A percentile compares a stretch with the other conserved stretches of the same genome.
Conservation (phyloP, 2,329 filamentous ascomycete genomes). For the Claviceps monticola region DNA sequence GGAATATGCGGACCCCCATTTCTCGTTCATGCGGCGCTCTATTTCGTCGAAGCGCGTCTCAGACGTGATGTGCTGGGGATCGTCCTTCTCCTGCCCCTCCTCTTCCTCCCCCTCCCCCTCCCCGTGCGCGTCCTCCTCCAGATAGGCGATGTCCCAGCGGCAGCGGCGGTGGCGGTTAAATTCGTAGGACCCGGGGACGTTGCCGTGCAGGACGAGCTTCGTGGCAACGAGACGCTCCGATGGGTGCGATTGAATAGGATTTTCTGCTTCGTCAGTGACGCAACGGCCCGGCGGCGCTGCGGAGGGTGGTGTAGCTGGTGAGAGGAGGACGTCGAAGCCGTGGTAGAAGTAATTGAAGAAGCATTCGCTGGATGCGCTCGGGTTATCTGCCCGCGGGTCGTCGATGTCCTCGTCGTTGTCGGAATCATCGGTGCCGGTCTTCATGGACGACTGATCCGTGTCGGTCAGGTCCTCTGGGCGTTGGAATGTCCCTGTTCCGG, state of each 20-base stretch:
- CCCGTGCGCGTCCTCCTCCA: conserved; percentile 13
- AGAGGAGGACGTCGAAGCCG: conserved; percentile 88
- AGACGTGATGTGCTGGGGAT: conserved; percentile 43
- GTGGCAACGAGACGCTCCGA: conserved; percentile 66
- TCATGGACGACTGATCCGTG: conserved; percentile 61
- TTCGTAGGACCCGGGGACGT: conserved; percentile 88
- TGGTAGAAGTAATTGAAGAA: conserved; percentile 98
- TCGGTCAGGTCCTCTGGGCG: conserved; percentile 48
- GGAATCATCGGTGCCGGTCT: conserved; percentile 56
- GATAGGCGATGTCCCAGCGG: conserved; percentile 64
- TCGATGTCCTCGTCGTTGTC: conserved; percentile 44
- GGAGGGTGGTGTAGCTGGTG: conserved; percentile 54
- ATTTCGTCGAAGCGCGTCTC: conserved; percentile 69
- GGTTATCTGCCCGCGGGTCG: conserved; percentile 38
- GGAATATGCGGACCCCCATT: conserved; percentile 55
- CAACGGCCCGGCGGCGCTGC: conserved; percentile 36
- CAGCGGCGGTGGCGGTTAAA: conserved; percentile 90
- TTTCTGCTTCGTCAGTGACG: conserved; percentile 11
- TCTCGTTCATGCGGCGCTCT: conserved; percentile 50
- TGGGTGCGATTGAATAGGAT: conserved; percentile 25
- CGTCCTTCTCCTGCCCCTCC: conserved; percentile 15
- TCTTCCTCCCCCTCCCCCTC: neutral
- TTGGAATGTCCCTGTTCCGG: conserved; percentile 27
- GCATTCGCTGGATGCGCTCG: conserved; percentile 51
- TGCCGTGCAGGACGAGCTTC: conserved; percentile 87